phyloP scores from a whole-genome alignment of 495 filamentous ascomycete species.

The Endocarpon pusillum region DNA sequence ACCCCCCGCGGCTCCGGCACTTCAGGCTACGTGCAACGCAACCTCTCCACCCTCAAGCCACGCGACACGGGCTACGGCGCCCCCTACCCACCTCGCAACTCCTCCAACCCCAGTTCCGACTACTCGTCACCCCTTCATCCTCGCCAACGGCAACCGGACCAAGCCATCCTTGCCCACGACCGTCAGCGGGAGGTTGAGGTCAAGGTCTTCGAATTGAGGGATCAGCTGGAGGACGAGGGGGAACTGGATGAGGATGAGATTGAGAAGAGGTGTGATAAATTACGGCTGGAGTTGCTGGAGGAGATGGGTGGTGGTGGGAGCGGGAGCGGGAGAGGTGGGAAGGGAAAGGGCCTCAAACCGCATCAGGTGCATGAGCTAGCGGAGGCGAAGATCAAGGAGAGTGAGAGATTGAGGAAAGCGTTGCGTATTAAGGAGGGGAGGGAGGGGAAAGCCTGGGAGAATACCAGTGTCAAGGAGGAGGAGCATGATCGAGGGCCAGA shows the following conservation, averaged over 20 bases:
- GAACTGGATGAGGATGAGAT: slow-evolving; percentile 26
- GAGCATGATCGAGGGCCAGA: too few relatives aligned
- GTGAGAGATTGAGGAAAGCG: slow-evolving; percentile 71
- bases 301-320: slow-evolving; percentile 18
- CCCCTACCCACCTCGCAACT: slow-evolving; percentile 32
- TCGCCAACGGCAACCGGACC: slow-evolving; percentile 73
- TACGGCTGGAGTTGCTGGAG: slow-evolving; percentile 14
- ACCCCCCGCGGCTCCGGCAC: slow-evolving; percentile 92
- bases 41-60: slow-evolving; percentile 69
- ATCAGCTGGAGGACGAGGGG: slow-evolving; percentile 78
- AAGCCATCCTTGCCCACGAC: slow-evolving; percentile 86
- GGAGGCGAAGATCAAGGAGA: slow-evolving; percentile 91
- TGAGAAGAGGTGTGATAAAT: slow-evolving; percentile 20
- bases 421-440: slow-evolving; percentile 79
- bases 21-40: slow-evolving; percentile 93
- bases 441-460: slow-evolving; percentile 43
- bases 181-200: slow-evolving; percentile 77
- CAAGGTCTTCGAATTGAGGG: slow-evolving; percentile 69
- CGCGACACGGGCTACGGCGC: slow-evolving; percentile 38
- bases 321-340: slow-evolving; percentile 6
- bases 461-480: too few relatives aligned
- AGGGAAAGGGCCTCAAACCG: slow-evolving; percentile 49
- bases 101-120: slow-evolving; percentile 18
- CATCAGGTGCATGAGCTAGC: slow-evolving; percentile 96
- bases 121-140: slow-evolving; percentile 39